Conservation (phyloP, 2,329 filamentous ascomycete genomes). For the Raffaelea ambrosiae region DNA sequence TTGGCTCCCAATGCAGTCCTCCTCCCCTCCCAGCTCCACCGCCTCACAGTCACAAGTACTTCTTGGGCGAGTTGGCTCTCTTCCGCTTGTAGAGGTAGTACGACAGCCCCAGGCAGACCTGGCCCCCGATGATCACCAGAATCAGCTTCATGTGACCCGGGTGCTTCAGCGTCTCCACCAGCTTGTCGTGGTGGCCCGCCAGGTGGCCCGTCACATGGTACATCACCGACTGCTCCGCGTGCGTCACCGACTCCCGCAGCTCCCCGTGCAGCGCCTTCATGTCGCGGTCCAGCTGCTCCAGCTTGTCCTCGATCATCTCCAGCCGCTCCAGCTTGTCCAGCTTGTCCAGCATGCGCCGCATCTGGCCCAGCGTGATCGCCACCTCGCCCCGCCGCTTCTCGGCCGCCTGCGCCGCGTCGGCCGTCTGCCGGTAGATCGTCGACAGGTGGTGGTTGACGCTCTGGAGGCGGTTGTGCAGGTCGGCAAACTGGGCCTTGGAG, state of each 20-base stretch:
- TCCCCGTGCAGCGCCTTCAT: constrained; percentile 49
- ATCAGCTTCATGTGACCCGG: constrained; percentile 49
- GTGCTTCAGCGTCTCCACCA: constrained; percentile 34
- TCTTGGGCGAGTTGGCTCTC: constrained; percentile 72
- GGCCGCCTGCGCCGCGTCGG: constrained; percentile 38
- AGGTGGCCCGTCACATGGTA: constrained; percentile 30
- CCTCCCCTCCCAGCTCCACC: neutral
- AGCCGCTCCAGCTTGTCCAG: constrained; percentile 37
- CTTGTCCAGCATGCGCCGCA: constrained; percentile 33
- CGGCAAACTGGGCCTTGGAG: constrained; percentile 61
- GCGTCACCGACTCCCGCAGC: constrained; percentile 38
- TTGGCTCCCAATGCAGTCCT: neutral
- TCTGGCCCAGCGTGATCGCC: constrained; percentile 34
- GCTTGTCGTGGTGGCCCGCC: constrained; percentile 36
- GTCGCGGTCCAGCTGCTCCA: constrained; percentile 49
- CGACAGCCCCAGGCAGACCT: constrained; percentile 58
- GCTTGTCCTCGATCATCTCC: constrained; percentile 29
- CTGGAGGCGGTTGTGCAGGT: constrained; percentile 79
- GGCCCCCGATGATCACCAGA: constrained; percentile 64
- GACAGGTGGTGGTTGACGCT: constrained; percentile 60
- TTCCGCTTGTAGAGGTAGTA: constrained; percentile 77
- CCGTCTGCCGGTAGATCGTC: constrained; percentile 50
- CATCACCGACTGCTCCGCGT: constrained; percentile 44
- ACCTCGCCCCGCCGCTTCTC: constrained; percentile 51
- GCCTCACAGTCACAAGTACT: too few relatives aligned